A percentile compares a stretch with the other conserved stretches of the same genome.
These are phyloP conservation scores for Polyporus arcularius DNA, from an alignment of 768 basidiomycete species.

Conservation along the genomic window DNA sequence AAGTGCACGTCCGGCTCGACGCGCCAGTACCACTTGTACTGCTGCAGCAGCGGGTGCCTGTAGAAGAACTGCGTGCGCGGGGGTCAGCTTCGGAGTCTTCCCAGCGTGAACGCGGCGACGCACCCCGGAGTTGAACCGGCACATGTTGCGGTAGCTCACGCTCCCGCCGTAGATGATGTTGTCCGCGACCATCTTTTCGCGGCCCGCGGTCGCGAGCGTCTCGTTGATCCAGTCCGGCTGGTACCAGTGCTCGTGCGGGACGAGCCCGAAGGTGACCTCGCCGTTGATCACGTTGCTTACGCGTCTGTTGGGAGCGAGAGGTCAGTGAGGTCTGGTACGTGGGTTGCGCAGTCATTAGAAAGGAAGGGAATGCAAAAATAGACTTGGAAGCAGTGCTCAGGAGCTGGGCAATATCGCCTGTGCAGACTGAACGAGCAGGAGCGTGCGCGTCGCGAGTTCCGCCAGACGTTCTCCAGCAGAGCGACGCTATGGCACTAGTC, in stretches of 20 bases:
- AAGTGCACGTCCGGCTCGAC: constrained; percentile 48
- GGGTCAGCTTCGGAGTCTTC: neutral
- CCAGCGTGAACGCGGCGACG: constrained; percentile 18
- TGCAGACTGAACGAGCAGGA: too few species aligned
- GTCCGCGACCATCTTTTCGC: constrained; percentile 51
- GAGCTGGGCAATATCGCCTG: too few species aligned
- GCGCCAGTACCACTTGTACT: constrained; percentile 77
- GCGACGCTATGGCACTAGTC: too few species aligned
- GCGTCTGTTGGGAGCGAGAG: constrained; percentile 6
- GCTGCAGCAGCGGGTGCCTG: constrained; percentile 59
- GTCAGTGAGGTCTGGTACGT: neutral
- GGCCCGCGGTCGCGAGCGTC: constrained; percentile 50
- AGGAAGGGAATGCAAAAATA: too few species aligned
- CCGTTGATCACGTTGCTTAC: constrained; percentile 30
- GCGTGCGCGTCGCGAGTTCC: too few species aligned
- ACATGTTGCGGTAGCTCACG: constrained; percentile 70
- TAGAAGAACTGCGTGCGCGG: constrained; percentile 49
- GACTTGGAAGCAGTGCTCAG: too few species aligned
- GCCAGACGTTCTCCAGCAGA: too few species aligned
- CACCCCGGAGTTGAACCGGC: constrained; percentile 72
- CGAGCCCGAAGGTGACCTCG: constrained; percentile 53
- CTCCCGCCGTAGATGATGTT: constrained; percentile 52
- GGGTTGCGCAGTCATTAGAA: too few species aligned
- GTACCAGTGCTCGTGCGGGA: constrained; percentile 64
- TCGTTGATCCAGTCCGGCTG: constrained; percentile 80